Evolutionary conservation across 2,329 filamentous ascomycete species (phyloP).

Genomic region (Phaeosphaeriaceae sp.): DNA sequence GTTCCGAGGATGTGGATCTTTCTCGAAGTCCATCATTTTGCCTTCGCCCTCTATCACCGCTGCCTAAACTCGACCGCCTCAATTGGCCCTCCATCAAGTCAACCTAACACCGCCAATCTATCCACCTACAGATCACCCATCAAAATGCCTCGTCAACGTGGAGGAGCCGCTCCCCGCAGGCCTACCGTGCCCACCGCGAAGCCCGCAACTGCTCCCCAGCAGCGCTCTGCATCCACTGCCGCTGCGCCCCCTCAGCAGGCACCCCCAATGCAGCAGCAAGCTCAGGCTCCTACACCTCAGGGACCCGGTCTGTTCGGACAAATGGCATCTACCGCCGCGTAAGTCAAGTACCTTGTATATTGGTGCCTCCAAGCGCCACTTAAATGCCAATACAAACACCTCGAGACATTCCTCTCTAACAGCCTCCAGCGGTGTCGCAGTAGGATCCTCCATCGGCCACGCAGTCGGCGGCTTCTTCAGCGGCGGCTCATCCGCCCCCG

Average conservation of each 20-base stretch:
- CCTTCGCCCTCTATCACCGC: slow-evolving; percentile 14
- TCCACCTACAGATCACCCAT: slow-evolving; percentile 7
- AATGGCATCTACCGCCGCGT: slow-evolving; percentile 98
- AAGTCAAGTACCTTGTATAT: slow-evolving; percentile 55
- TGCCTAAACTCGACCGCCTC: slow-evolving; percentile 7
- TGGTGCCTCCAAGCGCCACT: background rate
- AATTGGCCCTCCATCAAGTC: slow-evolving; percentile 6
- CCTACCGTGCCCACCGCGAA: slow-evolving; percentile 51
- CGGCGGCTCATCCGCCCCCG: slow-evolving; percentile 67
- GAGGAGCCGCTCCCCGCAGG: slow-evolving; percentile 53
- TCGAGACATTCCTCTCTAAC: background rate
- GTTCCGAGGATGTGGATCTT: slow-evolving; percentile 22
- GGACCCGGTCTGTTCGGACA: slow-evolving; percentile 91
- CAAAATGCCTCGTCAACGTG: slow-evolving; percentile 59
- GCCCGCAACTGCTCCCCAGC: slow-evolving; percentile 61
- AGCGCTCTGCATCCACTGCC: slow-evolving; percentile 73
- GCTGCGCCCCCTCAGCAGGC: slow-evolving; percentile 56
- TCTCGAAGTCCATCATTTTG: slow-evolving; percentile 32
- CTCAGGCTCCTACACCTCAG: slow-evolving; percentile 56
- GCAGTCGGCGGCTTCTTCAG: slow-evolving; percentile 89
- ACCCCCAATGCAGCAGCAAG: slow-evolving; percentile 55
- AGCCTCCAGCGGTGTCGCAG: slow-evolving; percentile 81
- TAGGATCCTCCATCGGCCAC: slow-evolving; percentile 94
- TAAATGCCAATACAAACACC: background rate
- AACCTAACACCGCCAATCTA: slow-evolving; percentile 1